Evolutionary conservation across 2,329 filamentous ascomycete genomes (phyloP).

Genomic region (Alternaria sp.): DNA sequence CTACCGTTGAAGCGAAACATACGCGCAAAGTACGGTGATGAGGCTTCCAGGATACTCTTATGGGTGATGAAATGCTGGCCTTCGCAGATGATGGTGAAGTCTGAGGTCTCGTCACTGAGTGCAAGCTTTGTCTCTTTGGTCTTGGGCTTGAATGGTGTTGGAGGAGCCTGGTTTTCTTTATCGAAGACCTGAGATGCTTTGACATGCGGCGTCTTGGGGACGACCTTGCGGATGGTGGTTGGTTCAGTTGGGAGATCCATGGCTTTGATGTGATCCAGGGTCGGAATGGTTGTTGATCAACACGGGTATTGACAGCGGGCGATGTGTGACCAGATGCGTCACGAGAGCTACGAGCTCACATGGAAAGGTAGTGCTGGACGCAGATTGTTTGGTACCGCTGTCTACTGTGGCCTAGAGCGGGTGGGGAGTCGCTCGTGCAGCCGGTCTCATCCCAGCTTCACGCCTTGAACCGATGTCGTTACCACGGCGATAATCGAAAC

Average conservation of each 20-base stretch:
- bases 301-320: neutral
- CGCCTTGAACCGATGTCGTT: neutral
- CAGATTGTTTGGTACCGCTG: neutral
- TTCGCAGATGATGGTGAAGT: conserved; percentile 11
- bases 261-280: neutral
- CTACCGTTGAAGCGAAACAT: conserved; percentile 13
- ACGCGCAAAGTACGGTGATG: conserved; percentile 9
- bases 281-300: neutral
- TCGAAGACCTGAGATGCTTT: neutral
- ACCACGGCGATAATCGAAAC: neutral
- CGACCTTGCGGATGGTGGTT: neutral
- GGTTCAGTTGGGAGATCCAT: neutral
- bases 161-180: neutral
- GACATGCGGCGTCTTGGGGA: conserved; percentile 1
- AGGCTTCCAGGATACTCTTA: neutral
- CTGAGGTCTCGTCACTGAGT: conserved; percentile 4
- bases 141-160: conserved; percentile 4
- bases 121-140: neutral
- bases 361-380: neutral
- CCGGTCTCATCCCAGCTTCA: neutral
- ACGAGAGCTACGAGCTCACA: neutral
- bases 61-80: neutral
- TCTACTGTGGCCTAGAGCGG: neutral
- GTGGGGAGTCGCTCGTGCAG: neutral
- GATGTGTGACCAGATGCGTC: neutral